A percentile compares a stretch with the other conserved stretches of the same genome.
These are phyloP conservation scores for Mimosa pudica DNA, from an alignment of 306 rosid genomes.

Conservation along the genomic window DNA sequence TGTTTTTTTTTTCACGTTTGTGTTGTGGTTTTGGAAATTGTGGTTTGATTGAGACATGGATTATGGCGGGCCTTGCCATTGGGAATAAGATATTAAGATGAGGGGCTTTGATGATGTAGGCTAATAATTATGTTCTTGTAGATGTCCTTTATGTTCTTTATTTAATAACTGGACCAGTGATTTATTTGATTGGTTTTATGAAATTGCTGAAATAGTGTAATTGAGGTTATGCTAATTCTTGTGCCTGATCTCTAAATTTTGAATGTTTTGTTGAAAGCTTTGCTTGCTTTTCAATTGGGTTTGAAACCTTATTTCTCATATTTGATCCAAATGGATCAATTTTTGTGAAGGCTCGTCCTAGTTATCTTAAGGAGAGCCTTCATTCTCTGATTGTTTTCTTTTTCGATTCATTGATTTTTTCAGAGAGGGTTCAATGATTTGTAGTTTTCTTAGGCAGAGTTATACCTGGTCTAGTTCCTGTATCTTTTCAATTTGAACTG, in stretches of 20 bases:
- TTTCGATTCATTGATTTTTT: neutral
- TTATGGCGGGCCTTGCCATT: neutral
- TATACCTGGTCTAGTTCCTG: neutral
- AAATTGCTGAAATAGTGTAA: neutral
- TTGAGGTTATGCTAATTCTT: neutral
- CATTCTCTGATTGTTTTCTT: neutral
- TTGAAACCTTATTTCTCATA: constrained; percentile 9
- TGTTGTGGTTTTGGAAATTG: neutral
- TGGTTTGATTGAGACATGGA: neutral
- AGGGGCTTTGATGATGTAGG: constrained; percentile 8
- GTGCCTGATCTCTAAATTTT: neutral
- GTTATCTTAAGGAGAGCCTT: neutral
- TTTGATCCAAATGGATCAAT: constrained; percentile 19
- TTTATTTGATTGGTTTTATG: neutral
- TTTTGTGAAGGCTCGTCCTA: neutral
- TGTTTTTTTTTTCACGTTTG: neutral
- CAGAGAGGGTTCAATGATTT: neutral
- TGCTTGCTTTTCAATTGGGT: constrained; percentile 11
- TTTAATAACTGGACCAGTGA: neutral
- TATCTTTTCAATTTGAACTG: neutral
- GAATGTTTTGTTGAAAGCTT: neutral
- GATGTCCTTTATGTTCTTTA: neutral
- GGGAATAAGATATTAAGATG: neutral
- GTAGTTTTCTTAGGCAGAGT: constrained; percentile 11
- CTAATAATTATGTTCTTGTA: neutral